Base-by-base conservation (phyloP, 768 basidiomycete genomes). In the Galerina sulciceps region DNA sequence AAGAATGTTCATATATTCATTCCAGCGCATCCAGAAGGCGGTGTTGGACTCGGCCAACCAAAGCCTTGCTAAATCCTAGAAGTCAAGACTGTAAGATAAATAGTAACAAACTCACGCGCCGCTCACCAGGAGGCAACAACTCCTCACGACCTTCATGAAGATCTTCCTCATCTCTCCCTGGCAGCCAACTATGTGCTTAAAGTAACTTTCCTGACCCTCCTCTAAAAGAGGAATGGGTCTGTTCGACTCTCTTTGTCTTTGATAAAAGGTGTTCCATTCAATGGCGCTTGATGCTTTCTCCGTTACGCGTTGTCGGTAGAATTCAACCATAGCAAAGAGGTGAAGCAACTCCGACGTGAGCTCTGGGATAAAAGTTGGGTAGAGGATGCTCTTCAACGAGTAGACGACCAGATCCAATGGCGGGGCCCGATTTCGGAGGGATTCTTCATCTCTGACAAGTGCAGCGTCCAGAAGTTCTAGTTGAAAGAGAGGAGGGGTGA, bases 1-100 rank as follows among this genome's bases (percentile, higher is more conserved):
- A 65, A 75, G 60, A 44, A 69, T 66, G 10, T 73, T 75, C 53
- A 77, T 74, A 63, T 81, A 81, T 63, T 79, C 73, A 43, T 79
- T 73, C 60, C 78, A 77, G 6, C 73, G 73, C 38, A 75, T 56
- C 66, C 75, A 71, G 55, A 76, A 76, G 35, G 75, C 69, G 6
- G 70, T 58, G 52, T 76, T 66, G 15, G 72, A 74, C 18, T 57
- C 49, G 18, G 58, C 52, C 3, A 69, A 65, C 73, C 75, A 76
- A n/a, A 72, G 53, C n/a, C 65, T 58, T 57, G 71, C 67, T 22
- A 79, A 53, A 57, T 79, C 75, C 78, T 77, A 37, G 47, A 37
- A 41, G 10, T 20, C 45, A 5, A 36, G 13, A 54, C 13, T 15
- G 22, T 22, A 34, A 41, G 36, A 40, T n/a, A 46, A 26, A 31